Evolutionary conservation across 768 basidiomycete genomes (phyloP).

Genomic region (Leccinum barrowsii): DNA sequence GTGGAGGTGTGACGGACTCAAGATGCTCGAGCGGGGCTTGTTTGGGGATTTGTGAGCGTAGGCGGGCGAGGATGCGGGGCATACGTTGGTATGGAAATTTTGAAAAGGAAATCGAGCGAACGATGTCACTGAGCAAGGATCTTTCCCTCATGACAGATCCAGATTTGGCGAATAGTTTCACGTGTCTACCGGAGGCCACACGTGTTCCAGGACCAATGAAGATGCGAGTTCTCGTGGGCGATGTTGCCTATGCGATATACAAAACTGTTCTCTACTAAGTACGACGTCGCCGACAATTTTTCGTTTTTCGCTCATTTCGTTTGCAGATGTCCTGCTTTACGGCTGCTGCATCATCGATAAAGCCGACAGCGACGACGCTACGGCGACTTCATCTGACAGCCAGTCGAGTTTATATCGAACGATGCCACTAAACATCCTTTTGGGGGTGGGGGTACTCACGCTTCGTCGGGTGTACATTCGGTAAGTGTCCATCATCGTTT

Average conservation of each 20-base stretch:
- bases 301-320: slow-evolving; percentile 3
- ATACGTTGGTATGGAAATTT: no score
- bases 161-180: not conserved
- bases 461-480: not conserved
- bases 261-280: slow-evolving; percentile 76
- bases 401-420: slow-evolving; percentile 26
- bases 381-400: slow-evolving; percentile 33
- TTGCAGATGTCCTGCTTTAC: slow-evolving; percentile 66
- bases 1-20: no score
- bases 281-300: slow-evolving; percentile 21
- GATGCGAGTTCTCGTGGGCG: slow-evolving; percentile 49
- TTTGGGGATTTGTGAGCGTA: no score
- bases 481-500: no score
- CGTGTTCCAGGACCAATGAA: slow-evolving; percentile 46
- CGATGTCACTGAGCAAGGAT: slow-evolving; percentile 11
- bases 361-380: slow-evolving; percentile 2
- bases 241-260: slow-evolving; percentile 64
- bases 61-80: no score
- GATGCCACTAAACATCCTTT: no score
- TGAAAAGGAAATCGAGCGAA: no score
- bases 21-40: no score
- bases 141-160: slow-evolving; percentile 18
- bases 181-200: not conserved
- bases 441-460: no score
- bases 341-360: slow-evolving; percentile 19